Evolutionary conservation across 495 filamentous ascomycete genomes (phyloP).

Genomic region (Articulospora tetracladia): DNA sequence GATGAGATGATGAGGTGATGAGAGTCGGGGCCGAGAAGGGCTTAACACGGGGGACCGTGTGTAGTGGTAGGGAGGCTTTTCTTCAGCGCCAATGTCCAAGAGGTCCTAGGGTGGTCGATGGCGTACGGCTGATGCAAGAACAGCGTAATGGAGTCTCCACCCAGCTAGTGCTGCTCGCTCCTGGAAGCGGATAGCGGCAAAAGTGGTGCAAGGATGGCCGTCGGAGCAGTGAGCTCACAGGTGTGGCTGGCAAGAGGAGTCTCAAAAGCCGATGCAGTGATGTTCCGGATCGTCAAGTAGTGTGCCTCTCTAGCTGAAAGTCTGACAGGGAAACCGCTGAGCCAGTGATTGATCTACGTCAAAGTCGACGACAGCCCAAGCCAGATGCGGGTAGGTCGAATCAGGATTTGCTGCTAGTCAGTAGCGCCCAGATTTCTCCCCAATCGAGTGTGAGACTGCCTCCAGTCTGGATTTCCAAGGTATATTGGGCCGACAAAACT

Average conservation of each 20-base stretch:
- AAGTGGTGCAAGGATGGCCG: not conserved
- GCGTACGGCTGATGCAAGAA: conserved; percentile 22
- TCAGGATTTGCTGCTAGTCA: conserved; percentile 4
- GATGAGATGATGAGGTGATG: conserved; percentile 11
- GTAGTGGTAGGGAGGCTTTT: conserved; percentile 6
- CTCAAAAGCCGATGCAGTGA: conserved; percentile 9
- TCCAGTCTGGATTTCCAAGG: not conserved
- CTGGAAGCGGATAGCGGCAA: conserved; percentile 17
- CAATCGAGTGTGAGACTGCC: not conserved
- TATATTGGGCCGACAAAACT: not conserved
- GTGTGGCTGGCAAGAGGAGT: not conserved
- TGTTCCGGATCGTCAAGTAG: conserved; percentile 14
- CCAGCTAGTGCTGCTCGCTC: not conserved
- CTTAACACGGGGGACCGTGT: conserved; percentile 16
- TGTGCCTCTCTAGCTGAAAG: not conserved
- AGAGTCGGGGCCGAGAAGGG: conserved; percentile 12
- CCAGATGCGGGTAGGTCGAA: not conserved
- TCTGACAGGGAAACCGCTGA: conserved; percentile 8
- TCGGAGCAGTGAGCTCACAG: not conserved
- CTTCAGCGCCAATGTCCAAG: conserved; percentile 19
- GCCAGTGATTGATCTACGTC: conserved; percentile 15
- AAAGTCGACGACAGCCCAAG: not conserved
- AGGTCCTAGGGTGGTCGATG: conserved; percentile 12
- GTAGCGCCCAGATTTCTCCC: not conserved
- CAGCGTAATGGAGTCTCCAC: conserved; percentile 12